Evolutionary conservation across 2,329 filamentous ascomycete genomes (phyloP).

Genomic region (Xylaria sp.): DNA sequence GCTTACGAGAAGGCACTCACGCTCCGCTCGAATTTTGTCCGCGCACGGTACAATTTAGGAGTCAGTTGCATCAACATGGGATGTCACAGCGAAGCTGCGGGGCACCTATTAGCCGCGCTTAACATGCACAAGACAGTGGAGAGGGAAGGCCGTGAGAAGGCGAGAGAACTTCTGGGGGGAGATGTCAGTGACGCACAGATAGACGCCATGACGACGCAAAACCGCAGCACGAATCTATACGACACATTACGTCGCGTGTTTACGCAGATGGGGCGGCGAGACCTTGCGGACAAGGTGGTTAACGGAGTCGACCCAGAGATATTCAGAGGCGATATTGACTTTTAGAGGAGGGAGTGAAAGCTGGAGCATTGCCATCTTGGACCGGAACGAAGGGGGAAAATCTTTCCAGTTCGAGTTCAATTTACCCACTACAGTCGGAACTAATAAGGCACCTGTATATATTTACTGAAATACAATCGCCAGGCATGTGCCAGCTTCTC

Average conservation of each 20-base stretch:
- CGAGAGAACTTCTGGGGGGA: slow-evolving; percentile 80
- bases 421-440: slow-evolving; percentile 5
- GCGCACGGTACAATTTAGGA: slow-evolving; percentile 95
- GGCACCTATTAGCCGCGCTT: slow-evolving; percentile 89
- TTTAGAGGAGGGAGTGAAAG: slow-evolving; percentile 56
- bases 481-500: not conserved
- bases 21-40: slow-evolving; percentile 94
- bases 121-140: slow-evolving; percentile 97
- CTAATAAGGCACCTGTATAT: not conserved
- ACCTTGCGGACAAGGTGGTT: slow-evolving; percentile 88
- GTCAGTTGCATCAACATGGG: slow-evolving; percentile 98
- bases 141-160: slow-evolving; percentile 83
- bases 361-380: slow-evolving; percentile 9
- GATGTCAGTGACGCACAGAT: slow-evolving; percentile 74
- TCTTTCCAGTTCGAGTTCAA: slow-evolving; percentile 7
- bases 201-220: slow-evolving; percentile 91
- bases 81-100: slow-evolving; percentile 91
- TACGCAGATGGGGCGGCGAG: slow-evolving; percentile 90
- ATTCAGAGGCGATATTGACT: slow-evolving; percentile 92
- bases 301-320: slow-evolving; percentile 90
- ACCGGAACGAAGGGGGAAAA: slow-evolving; percentile 7
- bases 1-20: slow-evolving; percentile 94
- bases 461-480: not conserved
- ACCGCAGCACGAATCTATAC: slow-evolving; percentile 95
- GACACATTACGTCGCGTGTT: slow-evolving; percentile 96